Evolutionary conservation across 1,284 basidiomycete species (phyloP), one percentile per base, ranked within the genome.

Genomic region (Exobasidium cylindrosporum): DNA sequence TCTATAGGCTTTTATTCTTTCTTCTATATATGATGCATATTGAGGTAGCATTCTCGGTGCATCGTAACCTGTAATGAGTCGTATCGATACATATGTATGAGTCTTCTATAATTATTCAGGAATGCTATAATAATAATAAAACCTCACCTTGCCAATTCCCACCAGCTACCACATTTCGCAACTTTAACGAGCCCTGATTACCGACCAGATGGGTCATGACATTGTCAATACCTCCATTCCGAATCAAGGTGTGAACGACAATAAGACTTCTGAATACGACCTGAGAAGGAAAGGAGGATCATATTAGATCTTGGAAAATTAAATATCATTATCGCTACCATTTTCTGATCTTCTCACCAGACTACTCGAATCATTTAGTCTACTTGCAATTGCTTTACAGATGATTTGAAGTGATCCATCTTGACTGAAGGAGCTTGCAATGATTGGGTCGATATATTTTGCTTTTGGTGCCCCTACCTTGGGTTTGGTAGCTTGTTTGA

Each of bases 241-340:
- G 87, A 76, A 98, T 90, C 88, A 98, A 90, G 31, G 89, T 92
- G 80, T 99, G 95, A 23, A 97, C 83, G 4, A 96, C 91, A 74
- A 98, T 88, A 70, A 98, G 84, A 0, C 93, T 91, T 78, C 98
- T 98, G 87, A 97, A 96, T 17, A 92, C 93, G 70, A 96, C 85
- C n/a, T n/a, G n/a, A n/a, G n/a, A n/a, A n/a, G n/a, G n/a, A n/a
- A n/a, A 92, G 94, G 71, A 14, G 13, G 14, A 44, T 14, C 43
- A 44, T 44, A 44, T 23, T 44, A 44, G 13, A 23, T 44, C 43
- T 23, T 14, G n/a, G 43, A 13, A 44, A 14, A 44, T n/a, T n/a
- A n/a, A 13, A 44, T 14, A 44, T 14, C 14, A 23, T 14, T 23
- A 44, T 44, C 43, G 43, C 14, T 44, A 23, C 13, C n/a, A 13